Conservation (phyloP, 163 green algal species). For the Smithsoniella earleae region DNA sequence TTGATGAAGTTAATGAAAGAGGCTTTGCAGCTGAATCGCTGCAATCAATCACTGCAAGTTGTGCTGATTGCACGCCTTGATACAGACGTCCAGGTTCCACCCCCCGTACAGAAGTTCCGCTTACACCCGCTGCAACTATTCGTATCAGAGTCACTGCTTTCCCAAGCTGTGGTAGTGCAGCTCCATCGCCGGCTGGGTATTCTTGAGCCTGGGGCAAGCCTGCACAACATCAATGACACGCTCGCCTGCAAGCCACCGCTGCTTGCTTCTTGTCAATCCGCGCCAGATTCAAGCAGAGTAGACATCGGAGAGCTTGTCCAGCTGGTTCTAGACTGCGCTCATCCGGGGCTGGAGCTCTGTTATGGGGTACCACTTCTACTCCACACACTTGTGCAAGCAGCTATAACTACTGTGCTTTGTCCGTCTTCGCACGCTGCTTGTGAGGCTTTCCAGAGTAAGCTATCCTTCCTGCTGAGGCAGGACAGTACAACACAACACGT, state of each 20-base stretch:
- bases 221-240: no score
- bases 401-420: neutral
- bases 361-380: conserved; percentile 2
- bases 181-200: neutral
- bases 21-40: neutral
- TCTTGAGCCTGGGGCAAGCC: no score
- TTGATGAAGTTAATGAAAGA: neutral
- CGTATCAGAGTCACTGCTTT: conserved; percentile 6
- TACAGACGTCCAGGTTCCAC: neutral
- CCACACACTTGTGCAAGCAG: conserved; percentile 6
- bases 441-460: neutral
- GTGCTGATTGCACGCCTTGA: conserved; percentile 8
- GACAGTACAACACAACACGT: no score
- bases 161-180: conserved; percentile 2
- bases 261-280: no score
- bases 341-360: conserved; percentile 9
- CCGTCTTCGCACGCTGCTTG: neutral
- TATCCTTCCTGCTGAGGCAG: neutral
- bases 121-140: neutral
- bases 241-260: no score
- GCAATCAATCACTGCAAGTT: neutral
- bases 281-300: no score
- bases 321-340: neutral
- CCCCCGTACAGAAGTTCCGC: neutral
- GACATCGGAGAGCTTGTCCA: conserved; percentile 2